Evolutionary conservation across 345 rosid genomes (phyloP).

Genomic region (Camelina sativa): DNA sequence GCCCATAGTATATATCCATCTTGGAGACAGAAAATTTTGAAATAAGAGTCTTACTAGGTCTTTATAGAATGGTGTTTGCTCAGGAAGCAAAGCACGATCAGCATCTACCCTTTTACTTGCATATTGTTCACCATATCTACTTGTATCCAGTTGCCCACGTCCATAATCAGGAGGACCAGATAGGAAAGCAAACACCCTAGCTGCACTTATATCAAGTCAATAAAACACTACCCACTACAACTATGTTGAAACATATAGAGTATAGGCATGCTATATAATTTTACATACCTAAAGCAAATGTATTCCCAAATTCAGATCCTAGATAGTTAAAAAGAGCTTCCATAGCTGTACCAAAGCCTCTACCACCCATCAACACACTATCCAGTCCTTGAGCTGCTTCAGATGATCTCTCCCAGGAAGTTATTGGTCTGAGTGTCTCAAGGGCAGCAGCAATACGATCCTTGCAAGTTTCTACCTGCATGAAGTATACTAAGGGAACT

Average conservation of each 20-base stretch:
- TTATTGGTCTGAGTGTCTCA: conserved; percentile 94
- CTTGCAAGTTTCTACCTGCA: conserved; percentile 89
- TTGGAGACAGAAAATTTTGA: conserved; percentile 23
- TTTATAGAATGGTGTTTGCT: conserved; percentile 96
- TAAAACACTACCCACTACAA: conserved; percentile 12
- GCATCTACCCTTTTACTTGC: conserved; percentile 99
- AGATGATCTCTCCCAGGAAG: conserved; percentile 93
- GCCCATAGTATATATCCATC: conserved; percentile 31
- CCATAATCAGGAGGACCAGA: conserved; percentile 99
- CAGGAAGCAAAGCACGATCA: conserved; percentile 97
- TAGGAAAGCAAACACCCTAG: conserved; percentile 90
- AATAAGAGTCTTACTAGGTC: conserved; percentile 68
- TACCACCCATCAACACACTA: conserved; percentile 92
- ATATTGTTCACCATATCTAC: conserved; percentile 97
- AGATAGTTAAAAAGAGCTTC: conserved; percentile 90
- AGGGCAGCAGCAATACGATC: conserved; percentile 90
- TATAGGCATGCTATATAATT: conserved; percentile 31
- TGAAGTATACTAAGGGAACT: conserved; percentile 14
- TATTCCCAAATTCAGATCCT: conserved; percentile 95
- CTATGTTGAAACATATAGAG: neutral
- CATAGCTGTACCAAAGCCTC: conserved; percentile 98
- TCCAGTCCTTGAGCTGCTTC: conserved; percentile 80
- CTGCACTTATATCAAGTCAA: conserved; percentile 58
- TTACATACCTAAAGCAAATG: conserved; percentile 85
- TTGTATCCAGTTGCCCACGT: conserved; percentile 95